These are phyloP conservation scores for Populus pruinosa DNA, from an alignment of 345 rosid genomes.

Conservation along the genomic window DNA sequence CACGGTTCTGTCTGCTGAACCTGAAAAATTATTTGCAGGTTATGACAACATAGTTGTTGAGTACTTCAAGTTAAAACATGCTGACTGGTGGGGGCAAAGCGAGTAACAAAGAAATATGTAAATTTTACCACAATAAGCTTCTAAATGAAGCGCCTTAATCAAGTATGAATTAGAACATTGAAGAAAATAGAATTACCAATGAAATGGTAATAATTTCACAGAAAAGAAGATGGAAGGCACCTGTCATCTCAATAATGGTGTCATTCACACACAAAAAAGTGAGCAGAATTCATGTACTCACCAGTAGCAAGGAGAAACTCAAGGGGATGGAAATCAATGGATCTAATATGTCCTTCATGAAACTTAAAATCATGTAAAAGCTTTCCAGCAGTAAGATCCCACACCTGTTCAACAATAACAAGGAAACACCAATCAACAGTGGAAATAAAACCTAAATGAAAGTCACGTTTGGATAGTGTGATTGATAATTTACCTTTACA, in stretches of 20 bases:
- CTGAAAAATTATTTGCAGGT: conserved; percentile 43
- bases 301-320: conserved; percentile 97
- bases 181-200: background rate
- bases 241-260: background rate
- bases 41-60: background rate
- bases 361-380: conserved; percentile 90
- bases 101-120: background rate
- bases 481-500: conserved; percentile 62
- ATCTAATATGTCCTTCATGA: conserved; percentile 81
- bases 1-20: conserved; percentile 94
- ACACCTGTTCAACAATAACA: conserved; percentile 40
- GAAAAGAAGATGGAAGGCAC: background rate
- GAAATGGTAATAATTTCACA: background rate
- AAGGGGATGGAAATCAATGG: conserved; percentile 91
- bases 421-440: background rate
- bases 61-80: background rate
- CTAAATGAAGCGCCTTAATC: background rate
- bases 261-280: conserved; percentile 1
- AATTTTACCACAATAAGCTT: background rate
- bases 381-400: conserved; percentile 99
- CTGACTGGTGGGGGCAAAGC: background rate
- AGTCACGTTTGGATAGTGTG: background rate
- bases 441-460: background rate
- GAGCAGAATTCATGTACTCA: conserved; percentile 25
- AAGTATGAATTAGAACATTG: background rate